phyloP scores from a whole-genome alignment of 169 alveolate genomes.

The Plasmodium sp. region DNA sequence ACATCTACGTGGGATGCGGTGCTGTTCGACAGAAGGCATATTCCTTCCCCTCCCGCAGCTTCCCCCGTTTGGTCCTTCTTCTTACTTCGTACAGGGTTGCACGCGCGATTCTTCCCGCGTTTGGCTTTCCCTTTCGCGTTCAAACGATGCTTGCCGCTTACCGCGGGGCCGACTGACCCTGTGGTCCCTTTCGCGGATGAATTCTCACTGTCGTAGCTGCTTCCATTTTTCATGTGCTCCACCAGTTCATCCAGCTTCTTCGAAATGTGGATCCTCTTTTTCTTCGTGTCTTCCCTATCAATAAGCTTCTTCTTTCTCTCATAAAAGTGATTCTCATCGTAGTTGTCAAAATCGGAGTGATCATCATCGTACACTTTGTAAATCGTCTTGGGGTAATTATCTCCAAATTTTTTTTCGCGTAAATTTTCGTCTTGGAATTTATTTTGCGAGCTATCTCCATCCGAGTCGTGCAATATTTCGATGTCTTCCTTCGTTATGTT shows the following conservation, averaged over 20 bases:
- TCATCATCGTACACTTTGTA: slow-evolving; percentile 45
- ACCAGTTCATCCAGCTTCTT: slow-evolving; percentile 32
- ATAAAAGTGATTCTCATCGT: slow-evolving; percentile 63
- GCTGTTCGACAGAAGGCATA: slow-evolving; percentile 5
- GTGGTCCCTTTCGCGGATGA: slow-evolving; percentile 37
- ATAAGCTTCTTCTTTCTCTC: slow-evolving; percentile 28
- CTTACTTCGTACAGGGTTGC: background rate
- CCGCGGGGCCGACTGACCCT: slow-evolving; percentile 7
- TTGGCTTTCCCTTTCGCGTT: background rate
- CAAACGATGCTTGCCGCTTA: background rate
- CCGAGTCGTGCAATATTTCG: slow-evolving; percentile 12
- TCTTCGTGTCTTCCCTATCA: slow-evolving; percentile 32
- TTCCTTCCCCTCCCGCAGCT: background rate
- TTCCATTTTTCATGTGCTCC: slow-evolving; percentile 65
- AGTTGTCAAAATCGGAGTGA: slow-evolving; percentile 69
- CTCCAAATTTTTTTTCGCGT: background rate
- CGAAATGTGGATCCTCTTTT: slow-evolving; percentile 22
- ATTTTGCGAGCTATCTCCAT: slow-evolving; percentile 27
- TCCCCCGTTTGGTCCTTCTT: background rate
- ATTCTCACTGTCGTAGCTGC: slow-evolving; percentile 53
- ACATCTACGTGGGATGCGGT: background rate
- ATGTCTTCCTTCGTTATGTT: slow-evolving; percentile 37
- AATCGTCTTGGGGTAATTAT: background rate
- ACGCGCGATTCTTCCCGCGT: background rate
- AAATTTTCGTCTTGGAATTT: background rate